A percentile compares a stretch with the other conserved stretches of the same genome.
Conservation (phyloP, 139 green algal species). For the Picochlorum sp. region DNA sequence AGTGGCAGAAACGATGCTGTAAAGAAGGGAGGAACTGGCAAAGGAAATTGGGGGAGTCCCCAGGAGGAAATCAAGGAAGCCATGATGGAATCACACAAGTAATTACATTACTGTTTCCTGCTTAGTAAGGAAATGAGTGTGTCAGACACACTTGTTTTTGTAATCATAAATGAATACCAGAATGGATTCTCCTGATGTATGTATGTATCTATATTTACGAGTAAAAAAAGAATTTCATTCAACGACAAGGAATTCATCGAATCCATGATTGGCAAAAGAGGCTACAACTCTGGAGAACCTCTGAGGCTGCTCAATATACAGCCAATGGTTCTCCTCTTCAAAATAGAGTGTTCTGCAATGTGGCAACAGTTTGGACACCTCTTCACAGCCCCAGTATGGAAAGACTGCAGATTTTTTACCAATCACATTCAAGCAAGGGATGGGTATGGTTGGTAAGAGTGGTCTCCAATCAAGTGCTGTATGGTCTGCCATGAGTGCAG, state of each 20-base stretch:
- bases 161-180: too few relatives aligned
- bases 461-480: conserved; percentile 66
- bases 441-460: conserved; percentile 39
- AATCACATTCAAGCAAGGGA: conserved; percentile 44
- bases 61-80: too few relatives aligned
- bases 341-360: conserved; percentile 47
- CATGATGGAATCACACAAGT: too few relatives aligned
- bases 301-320: conserved; percentile 62
- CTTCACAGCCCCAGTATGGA: conserved; percentile 22
- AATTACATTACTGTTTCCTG: too few relatives aligned
- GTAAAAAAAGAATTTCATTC: neutral
- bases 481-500: conserved; percentile 66
- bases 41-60: too few relatives aligned
- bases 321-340: conserved; percentile 55
- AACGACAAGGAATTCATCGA: neutral
- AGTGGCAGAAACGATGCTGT: too few relatives aligned
- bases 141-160: too few relatives aligned
- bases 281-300: conserved; percentile 35
- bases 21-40: too few relatives aligned
- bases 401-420: conserved; percentile 36
- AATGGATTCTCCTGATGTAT: too few relatives aligned
- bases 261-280: conserved; percentile 29
- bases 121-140: too few relatives aligned
- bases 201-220: too few relatives aligned
- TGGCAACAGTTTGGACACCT: conserved; percentile 30